A percentile compares a stretch with the other conserved stretches of the same genome.
Evolutionary conservation across 1,284 basidiomycete species (phyloP).

Genomic region (Leccinum pallidistipes): DNA sequence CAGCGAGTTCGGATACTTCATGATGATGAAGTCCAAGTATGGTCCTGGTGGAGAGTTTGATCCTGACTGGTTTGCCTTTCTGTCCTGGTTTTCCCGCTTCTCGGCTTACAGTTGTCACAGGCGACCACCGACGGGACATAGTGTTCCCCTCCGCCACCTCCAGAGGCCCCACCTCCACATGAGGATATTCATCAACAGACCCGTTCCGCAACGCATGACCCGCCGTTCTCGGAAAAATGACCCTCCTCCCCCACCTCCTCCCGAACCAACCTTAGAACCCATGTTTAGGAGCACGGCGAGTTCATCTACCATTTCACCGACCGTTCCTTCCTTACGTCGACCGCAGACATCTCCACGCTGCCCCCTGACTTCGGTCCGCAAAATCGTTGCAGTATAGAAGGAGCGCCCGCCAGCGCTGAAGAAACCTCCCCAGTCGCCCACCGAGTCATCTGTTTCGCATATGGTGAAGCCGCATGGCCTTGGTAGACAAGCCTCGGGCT

Average conservation of each 20-base stretch:
- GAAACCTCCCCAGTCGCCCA: no score
- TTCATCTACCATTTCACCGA: no score
- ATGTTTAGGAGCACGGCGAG: no score
- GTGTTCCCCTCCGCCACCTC: slow-evolving; percentile 42
- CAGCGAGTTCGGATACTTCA: slow-evolving; percentile 68
- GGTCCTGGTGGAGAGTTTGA: slow-evolving; percentile 76
- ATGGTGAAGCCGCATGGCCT: no score
- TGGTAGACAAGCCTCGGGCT: no score
- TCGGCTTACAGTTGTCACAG: slow-evolving; percentile 29
- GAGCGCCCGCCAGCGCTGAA: no score
- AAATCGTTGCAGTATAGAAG: no score
- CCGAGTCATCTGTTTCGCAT: no score
- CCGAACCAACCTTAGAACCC: slow-evolving; percentile 21
- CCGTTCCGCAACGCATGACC: slow-evolving; percentile 41
- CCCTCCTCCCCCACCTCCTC: slow-evolving; percentile 23
- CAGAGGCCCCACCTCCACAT: slow-evolving; percentile 41
- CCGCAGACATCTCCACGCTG: no score
- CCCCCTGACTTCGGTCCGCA: no score
- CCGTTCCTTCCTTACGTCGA: no score
- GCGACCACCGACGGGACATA: slow-evolving; percentile 46
- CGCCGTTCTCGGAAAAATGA: slow-evolving; percentile 44
- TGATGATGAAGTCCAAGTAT: slow-evolving; percentile 68
- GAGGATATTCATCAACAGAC: slow-evolving; percentile 39
- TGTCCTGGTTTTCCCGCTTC: neutral
- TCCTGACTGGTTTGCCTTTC: slow-evolving; percentile 57